Evolutionary conservation across 2,329 filamentous ascomycete species (phyloP).

Genomic region (Hypoxylon sp.): DNA sequence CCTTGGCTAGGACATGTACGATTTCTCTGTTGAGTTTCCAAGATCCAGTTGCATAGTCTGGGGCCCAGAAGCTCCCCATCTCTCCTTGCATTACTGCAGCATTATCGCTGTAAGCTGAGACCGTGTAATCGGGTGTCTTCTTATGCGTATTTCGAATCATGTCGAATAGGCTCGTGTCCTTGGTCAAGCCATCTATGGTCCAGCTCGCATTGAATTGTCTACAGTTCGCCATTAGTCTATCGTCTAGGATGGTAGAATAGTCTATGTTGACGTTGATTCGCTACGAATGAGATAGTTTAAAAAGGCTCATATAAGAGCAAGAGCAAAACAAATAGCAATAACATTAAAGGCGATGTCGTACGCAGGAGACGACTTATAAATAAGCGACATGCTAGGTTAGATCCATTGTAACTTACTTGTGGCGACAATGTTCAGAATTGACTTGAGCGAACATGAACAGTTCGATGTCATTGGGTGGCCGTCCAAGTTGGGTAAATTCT

Average conservation of each 20-base stretch:
- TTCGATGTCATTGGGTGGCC: slow-evolving; percentile 84
- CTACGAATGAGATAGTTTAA: neutral
- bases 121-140: slow-evolving; percentile 81
- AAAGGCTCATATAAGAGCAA: neutral
- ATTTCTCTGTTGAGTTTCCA: slow-evolving; percentile 90
- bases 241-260: slow-evolving; percentile 74
- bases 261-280: neutral
- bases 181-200: slow-evolving; percentile 89
- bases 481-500: slow-evolving; percentile 75
- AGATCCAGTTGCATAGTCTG: slow-evolving; percentile 84
- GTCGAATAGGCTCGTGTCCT: slow-evolving; percentile 85
- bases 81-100: slow-evolving; percentile 89
- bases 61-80: slow-evolving; percentile 83
- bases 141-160: slow-evolving; percentile 99
- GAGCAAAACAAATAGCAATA: neutral
- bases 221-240: slow-evolving; percentile 58
- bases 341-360: neutral
- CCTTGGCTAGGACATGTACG: slow-evolving; percentile 90
- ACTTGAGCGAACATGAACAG: slow-evolving; percentile 99
- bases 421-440: slow-evolving; percentile 84
- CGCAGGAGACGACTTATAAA: neutral
- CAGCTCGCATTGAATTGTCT: slow-evolving; percentile 89
- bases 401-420: slow-evolving; percentile 40
- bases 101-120: slow-evolving; percentile 98
- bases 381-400: neutral